A percentile compares a stretch with the other conserved stretches of the same genome.
Evolutionary conservation across 2,329 filamentous ascomycete genomes (phyloP).

Genomic region (Colletotrichum sp.): DNA sequence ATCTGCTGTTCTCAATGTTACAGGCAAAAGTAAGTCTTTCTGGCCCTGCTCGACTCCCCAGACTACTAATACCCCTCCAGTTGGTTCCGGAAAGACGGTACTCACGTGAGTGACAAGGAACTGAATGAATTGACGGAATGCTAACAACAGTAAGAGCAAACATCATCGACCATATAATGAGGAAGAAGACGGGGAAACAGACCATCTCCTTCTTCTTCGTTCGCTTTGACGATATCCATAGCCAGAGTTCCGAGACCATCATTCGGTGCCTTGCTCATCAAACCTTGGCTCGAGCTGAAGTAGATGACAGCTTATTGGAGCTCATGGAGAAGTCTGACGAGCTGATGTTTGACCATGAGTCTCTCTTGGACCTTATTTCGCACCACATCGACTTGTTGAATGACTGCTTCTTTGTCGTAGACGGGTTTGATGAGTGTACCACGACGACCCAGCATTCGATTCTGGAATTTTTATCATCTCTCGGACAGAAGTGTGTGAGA

Average conservation of each 20-base stretch:
- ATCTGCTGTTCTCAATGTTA: neutral
- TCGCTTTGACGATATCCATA: neutral
- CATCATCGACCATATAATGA: neutral
- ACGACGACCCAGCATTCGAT: neutral
- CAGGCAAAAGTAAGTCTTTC: neutral
- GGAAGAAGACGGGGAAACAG: neutral
- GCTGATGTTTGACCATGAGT: neutral
- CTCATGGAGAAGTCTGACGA: neutral
- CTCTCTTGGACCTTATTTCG: neutral
- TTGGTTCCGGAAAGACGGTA: neutral
- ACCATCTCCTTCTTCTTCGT: neutral
- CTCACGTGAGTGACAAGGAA: neutral
- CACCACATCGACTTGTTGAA: accelerated
- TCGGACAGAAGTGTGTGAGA: too few relatives aligned
- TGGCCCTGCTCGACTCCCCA: neutral
- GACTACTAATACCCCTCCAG: neutral
- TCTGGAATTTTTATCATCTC: neutral
- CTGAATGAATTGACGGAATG: neutral
- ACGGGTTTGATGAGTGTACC: neutral
- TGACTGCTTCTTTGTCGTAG: neutral
- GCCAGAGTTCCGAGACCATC: neutral
- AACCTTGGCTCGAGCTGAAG: neutral
- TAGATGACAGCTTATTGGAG: neutral
- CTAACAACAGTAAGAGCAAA: neutral
- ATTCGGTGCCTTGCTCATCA: neutral